Conservation (phyloP, 306 rosid species). For the Betula pendula region DNA sequence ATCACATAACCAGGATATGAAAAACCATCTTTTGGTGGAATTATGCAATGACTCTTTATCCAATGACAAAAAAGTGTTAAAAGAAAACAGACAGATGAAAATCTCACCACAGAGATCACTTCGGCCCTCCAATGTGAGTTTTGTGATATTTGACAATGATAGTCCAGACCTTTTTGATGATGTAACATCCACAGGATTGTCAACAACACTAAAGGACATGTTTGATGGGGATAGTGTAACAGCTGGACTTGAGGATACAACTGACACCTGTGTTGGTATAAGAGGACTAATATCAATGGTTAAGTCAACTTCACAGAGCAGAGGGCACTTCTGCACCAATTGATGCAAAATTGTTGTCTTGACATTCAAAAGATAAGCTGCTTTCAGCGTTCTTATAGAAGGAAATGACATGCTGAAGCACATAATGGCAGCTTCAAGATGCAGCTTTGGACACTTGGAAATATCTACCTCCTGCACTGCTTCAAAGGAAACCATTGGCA, state of each 20-base stretch:
- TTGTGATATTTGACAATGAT: constrained; percentile 48
- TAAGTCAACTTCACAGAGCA: constrained; percentile 64
- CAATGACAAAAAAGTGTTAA: background rate
- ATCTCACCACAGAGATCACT: constrained; percentile 70
- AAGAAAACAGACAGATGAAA: constrained; percentile 3
- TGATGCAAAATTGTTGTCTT: constrained; percentile 38
- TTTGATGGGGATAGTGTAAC: constrained; percentile 32
- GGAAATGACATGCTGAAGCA: constrained; percentile 69
- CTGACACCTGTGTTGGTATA: constrained; percentile 48
- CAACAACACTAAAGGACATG: constrained; percentile 27
- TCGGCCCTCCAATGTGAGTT: constrained; percentile 76
- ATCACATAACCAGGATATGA: background rate
- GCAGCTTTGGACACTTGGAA: constrained; percentile 64
- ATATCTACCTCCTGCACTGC: constrained; percentile 72
- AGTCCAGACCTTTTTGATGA: constrained; percentile 36
- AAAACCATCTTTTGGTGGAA: background rate
- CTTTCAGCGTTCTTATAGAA: constrained; percentile 59
- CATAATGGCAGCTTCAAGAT: constrained; percentile 56
- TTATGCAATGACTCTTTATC: background rate
- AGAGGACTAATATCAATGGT: constrained; percentile 67
- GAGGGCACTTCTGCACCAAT: constrained; percentile 52
- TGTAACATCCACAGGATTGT: constrained; percentile 31
- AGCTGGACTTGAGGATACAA: constrained; percentile 42
- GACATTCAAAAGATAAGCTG: constrained; percentile 60
- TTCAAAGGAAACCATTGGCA: constrained; percentile 48